Conservation (phyloP, 2,329 filamentous ascomycete genomes). For the Aspergillus sp. region DNA sequence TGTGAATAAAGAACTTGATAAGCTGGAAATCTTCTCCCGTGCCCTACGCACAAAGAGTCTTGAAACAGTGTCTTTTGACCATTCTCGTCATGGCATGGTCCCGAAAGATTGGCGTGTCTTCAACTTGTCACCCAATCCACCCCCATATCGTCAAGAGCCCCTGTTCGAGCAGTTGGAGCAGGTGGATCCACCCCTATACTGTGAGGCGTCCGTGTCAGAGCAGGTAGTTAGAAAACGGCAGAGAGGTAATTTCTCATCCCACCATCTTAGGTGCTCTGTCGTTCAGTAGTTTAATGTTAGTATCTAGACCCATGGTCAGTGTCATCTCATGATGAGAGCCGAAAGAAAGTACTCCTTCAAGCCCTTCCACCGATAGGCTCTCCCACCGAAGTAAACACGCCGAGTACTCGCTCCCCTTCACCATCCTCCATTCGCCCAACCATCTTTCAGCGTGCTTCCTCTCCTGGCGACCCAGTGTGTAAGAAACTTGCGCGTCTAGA, state of each 20-base stretch:
- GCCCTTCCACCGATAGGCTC: constrained; percentile 17
- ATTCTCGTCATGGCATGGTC: constrained; percentile 18
- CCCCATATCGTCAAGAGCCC: constrained; percentile 17
- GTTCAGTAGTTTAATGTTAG: constrained; percentile 17
- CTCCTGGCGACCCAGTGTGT: constrained; percentile 12
- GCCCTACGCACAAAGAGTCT: constrained; percentile 17
- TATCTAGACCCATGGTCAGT: constrained; percentile 18
- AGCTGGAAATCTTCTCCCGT: constrained; percentile 15
- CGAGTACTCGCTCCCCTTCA: constrained; percentile 18
- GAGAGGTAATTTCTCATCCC: constrained; percentile 22
- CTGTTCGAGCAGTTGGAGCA: constrained; percentile 13
- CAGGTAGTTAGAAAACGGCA: constrained; percentile 18
- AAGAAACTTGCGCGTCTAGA: constrained; percentile 16
- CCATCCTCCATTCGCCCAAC: constrained; percentile 20
- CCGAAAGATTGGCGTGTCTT: constrained; percentile 21
- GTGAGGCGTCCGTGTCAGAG: constrained; percentile 11
- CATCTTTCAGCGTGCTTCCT: constrained; percentile 17
- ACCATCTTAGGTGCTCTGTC: constrained; percentile 9
- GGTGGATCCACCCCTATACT: constrained; percentile 18
- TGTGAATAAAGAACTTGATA: constrained; percentile 16
- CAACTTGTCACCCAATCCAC: constrained; percentile 18
- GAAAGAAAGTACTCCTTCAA: constrained; percentile 19
- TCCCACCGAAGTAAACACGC: constrained; percentile 23
- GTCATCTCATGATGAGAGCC: constrained; percentile 13
- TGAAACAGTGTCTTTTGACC: constrained; percentile 14